phyloP scores from a whole-genome alignment of 2,329 filamentous ascomycete species.

The Aspergillus sp. region DNA sequence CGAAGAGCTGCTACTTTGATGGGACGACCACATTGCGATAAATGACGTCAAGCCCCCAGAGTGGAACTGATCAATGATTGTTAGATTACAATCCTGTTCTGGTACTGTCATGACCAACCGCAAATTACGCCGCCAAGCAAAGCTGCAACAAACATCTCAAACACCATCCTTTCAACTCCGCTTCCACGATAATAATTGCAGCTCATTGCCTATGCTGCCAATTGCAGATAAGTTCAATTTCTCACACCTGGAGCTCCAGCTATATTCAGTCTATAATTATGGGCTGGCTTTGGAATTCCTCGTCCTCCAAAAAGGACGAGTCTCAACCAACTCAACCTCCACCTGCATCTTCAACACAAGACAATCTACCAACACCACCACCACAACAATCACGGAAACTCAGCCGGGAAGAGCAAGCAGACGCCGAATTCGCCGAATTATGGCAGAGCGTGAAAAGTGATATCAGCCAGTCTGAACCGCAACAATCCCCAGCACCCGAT shows the following conservation, averaged over 20 bases:
- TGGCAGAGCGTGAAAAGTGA: conserved; percentile 50
- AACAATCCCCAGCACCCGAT: conserved; percentile 7
- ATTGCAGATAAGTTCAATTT: not conserved
- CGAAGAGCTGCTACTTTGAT: conserved; percentile 6
- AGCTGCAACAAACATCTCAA: conserved; percentile 4
- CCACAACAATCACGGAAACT: conserved; percentile 26
- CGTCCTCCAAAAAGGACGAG: conserved; percentile 27
- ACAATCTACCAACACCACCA: conserved; percentile 10
- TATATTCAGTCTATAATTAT: conserved; percentile 26
- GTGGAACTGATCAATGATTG: not conserved
- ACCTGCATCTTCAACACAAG: conserved; percentile 14
- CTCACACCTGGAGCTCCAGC: too few species aligned
- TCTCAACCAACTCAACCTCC: conserved; percentile 14
- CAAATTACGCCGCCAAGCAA: conserved; percentile 3
- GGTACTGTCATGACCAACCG: conserved; percentile 1
- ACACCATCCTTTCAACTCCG: conserved; percentile 2
- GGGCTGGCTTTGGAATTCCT: conserved; percentile 49
- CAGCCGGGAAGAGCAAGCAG: conserved; percentile 50
- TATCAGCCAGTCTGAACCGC: conserved; percentile 12
- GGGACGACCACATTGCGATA: not conserved
- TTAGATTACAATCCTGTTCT: conserved; percentile 5
- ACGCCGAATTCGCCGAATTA: conserved; percentile 55
- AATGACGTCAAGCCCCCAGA: not conserved
- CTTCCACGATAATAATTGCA: not conserved
- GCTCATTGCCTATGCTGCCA: not conserved